Conservation (phyloP, 805 yeast species). For the Metschnikowia similis region DNA sequence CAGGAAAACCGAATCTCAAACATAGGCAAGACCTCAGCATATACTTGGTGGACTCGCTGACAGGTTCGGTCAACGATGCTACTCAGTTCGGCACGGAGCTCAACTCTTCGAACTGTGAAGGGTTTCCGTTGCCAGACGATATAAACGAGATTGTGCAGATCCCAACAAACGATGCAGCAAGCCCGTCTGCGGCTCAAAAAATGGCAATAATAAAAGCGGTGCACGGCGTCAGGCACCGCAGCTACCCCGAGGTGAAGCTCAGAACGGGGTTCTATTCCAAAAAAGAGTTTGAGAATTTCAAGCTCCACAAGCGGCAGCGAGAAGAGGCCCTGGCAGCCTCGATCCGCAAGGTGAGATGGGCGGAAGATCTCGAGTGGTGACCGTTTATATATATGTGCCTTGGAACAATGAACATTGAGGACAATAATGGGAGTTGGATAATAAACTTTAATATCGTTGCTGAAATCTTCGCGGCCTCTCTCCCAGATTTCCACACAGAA, state of each 20-base stretch:
- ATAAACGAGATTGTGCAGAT: conserved; percentile 56
- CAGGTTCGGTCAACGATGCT: conserved; percentile 58
- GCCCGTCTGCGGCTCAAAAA: conserved; percentile 18
- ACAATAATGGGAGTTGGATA: background rate
- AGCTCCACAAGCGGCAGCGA: conserved; percentile 10
- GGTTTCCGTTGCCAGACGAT: conserved; percentile 58
- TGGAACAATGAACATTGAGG: conserved; percentile 2
- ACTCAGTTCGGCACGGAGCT: conserved; percentile 67
- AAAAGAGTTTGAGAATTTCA: conserved; percentile 23
- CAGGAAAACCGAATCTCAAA: conserved; percentile 31
- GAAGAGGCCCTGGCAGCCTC: conserved; percentile 17
- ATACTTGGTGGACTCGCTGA: conserved; percentile 56
- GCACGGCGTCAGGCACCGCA: background rate
- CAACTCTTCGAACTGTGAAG: conserved; percentile 58
- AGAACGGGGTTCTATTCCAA: conserved; percentile 27
- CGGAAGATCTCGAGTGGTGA: conserved; percentile 34
- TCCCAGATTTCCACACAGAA: background rate
- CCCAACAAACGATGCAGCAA: conserved; percentile 38
- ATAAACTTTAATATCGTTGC: background rate
- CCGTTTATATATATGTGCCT: background rate
- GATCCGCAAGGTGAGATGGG: conserved; percentile 28
- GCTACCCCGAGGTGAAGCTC: background rate
- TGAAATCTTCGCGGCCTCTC: background rate
- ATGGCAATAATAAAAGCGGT: conserved; percentile 41
- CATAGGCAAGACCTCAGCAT: conserved; percentile 26